Percentiles rank a stretch among this genome's conserved stretches.
phyloP scores from a whole-genome alignment of 139 green algal genomes.

The Chlorella sp. region DNA sequence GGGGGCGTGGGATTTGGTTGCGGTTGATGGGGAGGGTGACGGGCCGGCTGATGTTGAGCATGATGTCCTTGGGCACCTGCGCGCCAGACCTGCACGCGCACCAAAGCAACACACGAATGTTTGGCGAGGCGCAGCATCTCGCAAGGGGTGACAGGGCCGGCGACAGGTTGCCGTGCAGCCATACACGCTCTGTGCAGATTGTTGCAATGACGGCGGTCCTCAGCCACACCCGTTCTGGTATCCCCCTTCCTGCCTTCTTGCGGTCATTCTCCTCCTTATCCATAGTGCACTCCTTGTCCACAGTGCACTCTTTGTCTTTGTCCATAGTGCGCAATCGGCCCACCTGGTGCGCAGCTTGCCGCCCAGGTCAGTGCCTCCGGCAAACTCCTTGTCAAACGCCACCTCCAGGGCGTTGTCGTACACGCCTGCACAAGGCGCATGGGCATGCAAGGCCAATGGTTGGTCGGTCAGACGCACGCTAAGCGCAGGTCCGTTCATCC shows the following conservation, averaged over 20 bases:
- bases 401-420: conserved; percentile 70
- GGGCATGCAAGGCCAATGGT: background rate
- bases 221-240: too few species aligned
- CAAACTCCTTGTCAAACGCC: conserved; percentile 55
- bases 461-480: too few species aligned
- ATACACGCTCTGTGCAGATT: background rate
- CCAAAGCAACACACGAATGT: background rate
- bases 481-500: too few species aligned
- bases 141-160: background rate
- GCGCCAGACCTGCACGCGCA: background rate
- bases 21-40: too few species aligned
- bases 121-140: background rate
- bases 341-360: background rate
- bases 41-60: too few species aligned
- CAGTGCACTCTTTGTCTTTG: background rate
- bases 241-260: too few species aligned
- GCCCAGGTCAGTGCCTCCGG: conserved; percentile 14
- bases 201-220: background rate
- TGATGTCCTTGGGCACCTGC: background rate
- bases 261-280: too few species aligned
- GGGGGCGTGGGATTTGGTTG: too few species aligned
- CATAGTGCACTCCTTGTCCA: background rate
- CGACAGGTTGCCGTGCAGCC: background rate
- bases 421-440: conserved; percentile 22
- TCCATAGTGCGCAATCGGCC: background rate